These are phyloP conservation scores for Xerocomus minutiporus DNA, from an alignment of 1,284 basidiomycete species.

Conservation along the genomic window DNA sequence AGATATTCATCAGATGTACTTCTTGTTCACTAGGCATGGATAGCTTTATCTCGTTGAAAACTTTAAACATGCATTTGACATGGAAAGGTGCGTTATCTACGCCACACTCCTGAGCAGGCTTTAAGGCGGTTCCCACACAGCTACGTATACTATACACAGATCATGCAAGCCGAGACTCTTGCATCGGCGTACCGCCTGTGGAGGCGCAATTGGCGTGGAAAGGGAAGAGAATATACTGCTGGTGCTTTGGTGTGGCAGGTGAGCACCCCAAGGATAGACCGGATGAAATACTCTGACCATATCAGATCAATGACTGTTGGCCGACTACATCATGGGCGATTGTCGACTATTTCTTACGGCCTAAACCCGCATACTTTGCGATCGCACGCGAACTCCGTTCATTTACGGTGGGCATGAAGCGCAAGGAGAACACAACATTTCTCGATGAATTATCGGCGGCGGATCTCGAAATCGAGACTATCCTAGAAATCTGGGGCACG, in stretches of 20 bases:
- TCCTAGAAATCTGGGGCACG: conserved; percentile 79
- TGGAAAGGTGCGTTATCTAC: conserved; percentile 56
- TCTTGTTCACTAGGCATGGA: conserved; percentile 4
- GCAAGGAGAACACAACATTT: conserved; percentile 64
- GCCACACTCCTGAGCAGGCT: neutral
- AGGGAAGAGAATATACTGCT: conserved; percentile 64
- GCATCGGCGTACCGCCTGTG: conserved; percentile 73
- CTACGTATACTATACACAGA: conserved; percentile 77
- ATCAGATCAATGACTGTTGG: conserved; percentile 77
- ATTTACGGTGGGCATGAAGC: conserved; percentile 75
- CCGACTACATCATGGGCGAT: conserved; percentile 79
- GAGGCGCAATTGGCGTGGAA: conserved; percentile 72
- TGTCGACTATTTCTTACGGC: conserved; percentile 71
- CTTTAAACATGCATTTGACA: conserved; percentile 84
- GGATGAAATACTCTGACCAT: neutral
- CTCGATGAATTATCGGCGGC: conserved; percentile 58
- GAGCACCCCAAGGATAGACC: conserved; percentile 10
- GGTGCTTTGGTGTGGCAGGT: conserved; percentile 83
- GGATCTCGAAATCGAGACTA: conserved; percentile 60
- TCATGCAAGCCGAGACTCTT: conserved; percentile 80
- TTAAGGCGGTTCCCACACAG: conserved; percentile 29
- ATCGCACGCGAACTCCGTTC: conserved; percentile 68
- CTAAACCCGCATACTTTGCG: conserved; percentile 71
- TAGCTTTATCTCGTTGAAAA: conserved; percentile 86
- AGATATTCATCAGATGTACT: conserved; percentile 3